Evolutionary conservation across 2,329 filamentous ascomycete genomes (phyloP), one percentile per base, ranked within the genome.

Genomic region (Fusarium denticulatum): DNA sequence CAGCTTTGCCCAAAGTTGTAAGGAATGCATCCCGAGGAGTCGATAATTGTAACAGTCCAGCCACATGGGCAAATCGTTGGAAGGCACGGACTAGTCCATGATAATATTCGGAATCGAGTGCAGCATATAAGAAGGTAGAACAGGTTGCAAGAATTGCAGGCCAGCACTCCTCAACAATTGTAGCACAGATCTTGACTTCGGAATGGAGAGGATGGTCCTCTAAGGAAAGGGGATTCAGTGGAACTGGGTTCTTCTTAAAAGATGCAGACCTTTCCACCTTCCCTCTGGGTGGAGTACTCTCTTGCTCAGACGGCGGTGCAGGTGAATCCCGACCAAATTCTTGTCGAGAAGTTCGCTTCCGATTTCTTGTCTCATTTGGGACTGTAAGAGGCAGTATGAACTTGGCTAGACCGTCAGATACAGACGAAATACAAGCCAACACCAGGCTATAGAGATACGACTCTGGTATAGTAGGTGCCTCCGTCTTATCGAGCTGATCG

Each of bases 11-110:
- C 7, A 99, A 85, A 0, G 96, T 98, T 0, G 96, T 98, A 39
- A 99, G 86, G 78, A 99, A 97, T 1, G 96, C 96, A 85, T 99
- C 96, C 73, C 96, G 88, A 1, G 96, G 95, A 0, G 96, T 98
- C 18, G 88, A 86, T 15, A 98, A 88, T 71, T 95, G 91, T 14
- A 99, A 84, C 52, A 99, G 86, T 10, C 96, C 97, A 43, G 96
- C 94, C 6, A 98, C 96, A 80, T 99, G 97, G 2, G 96, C 93
- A 78, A 99, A 94, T 73, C 97, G 95, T 78, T 99, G 96, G 76
- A 98, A 97, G 0, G 96, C 94, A 74, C 96, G 90, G 30, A 99
- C 96, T 4, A 99, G 86, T 15, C 92, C 91, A 75, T 98, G 95
- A 77, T 98, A 99, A 76, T 96, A 98, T 60, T 98, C 95, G 3